Percentiles rank a stretch among this genome's conserved stretches.
phyloP scores from a whole-genome alignment of 805 yeast genomes.

The Candida wancherniae region DNA sequence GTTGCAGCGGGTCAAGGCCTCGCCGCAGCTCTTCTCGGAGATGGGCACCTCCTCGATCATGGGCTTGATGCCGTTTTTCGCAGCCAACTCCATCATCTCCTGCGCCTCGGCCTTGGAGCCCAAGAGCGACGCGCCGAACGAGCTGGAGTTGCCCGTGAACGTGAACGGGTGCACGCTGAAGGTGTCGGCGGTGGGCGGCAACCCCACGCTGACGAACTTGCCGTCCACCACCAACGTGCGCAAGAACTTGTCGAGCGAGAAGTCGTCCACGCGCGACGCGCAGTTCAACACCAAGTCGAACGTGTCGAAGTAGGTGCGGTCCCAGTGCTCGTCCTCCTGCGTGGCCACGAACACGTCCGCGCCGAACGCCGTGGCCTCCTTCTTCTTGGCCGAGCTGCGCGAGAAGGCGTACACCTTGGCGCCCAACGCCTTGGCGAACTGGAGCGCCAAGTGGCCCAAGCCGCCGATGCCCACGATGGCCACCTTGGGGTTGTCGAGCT shows the following conservation, averaged over 20 bases:
- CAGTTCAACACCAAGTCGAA: slow-evolving; percentile 52
- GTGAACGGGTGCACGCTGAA: slow-evolving; percentile 46
- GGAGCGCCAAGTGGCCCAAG: slow-evolving; percentile 51
- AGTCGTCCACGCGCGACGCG: slow-evolving; percentile 47
- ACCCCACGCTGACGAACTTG: slow-evolving; percentile 59
- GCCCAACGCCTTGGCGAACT: slow-evolving; percentile 56
- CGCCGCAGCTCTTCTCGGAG: slow-evolving; percentile 46
- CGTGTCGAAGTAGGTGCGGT: slow-evolving; percentile 22
- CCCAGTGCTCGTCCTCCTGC: slow-evolving; percentile 43
- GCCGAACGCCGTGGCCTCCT: slow-evolving; percentile 46
- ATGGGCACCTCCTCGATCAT: slow-evolving; percentile 61
- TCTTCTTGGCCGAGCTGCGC: slow-evolving; percentile 44
- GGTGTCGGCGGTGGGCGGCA: slow-evolving; percentile 46
- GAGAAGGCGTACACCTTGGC: slow-evolving; percentile 57
- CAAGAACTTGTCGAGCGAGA: slow-evolving; percentile 47
- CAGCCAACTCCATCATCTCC: slow-evolving; percentile 63
- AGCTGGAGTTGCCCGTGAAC: slow-evolving; percentile 46
- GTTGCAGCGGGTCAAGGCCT: slow-evolving; percentile 52
- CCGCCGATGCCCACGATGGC: slow-evolving; percentile 63
- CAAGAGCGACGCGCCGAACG: slow-evolving; percentile 54
- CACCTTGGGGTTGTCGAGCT: slow-evolving; percentile 27
- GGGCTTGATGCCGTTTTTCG: slow-evolving; percentile 51
- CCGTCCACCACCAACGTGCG: slow-evolving; percentile 53
- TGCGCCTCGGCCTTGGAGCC: slow-evolving; percentile 62
- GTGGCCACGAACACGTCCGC: slow-evolving; percentile 55